Evolutionary conservation across 805 yeast genomes (phyloP).

Genomic region (Zygotorulaspora sp.): DNA sequence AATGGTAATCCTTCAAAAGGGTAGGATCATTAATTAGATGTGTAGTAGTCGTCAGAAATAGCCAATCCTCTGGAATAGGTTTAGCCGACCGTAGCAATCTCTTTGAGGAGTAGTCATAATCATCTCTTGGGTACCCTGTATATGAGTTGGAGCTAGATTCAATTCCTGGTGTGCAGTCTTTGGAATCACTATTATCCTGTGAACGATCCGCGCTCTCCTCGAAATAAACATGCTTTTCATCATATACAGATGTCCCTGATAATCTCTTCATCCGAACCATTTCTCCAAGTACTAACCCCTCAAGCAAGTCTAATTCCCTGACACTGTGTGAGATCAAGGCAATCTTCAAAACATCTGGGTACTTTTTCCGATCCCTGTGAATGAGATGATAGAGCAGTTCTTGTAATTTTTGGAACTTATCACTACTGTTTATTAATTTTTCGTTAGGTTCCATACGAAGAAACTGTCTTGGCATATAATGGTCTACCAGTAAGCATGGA

Average conservation of each 20-base stretch:
- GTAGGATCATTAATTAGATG: constrained; percentile 38
- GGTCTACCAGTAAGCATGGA: constrained; percentile 70
- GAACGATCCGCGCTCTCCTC: constrained; percentile 1
- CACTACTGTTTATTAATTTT: constrained; percentile 48
- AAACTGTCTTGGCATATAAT: constrained; percentile 68
- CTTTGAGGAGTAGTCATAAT: constrained; percentile 26
- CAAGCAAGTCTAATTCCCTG: constrained; percentile 73
- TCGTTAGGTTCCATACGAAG: constrained; percentile 62
- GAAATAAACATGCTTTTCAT: constrained; percentile 27
- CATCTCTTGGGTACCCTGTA: constrained; percentile 26
- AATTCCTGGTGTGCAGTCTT: constrained; percentile 11
- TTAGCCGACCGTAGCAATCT: constrained; percentile 10
- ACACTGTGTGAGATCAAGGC: constrained; percentile 55
- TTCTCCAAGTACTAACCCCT: constrained; percentile 73
- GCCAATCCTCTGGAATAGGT: constrained; percentile 29
- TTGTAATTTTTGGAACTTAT: constrained; percentile 55
- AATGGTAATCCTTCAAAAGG: constrained; percentile 33
- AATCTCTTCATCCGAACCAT: constrained; percentile 58
- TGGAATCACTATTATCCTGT: constrained; percentile 8
- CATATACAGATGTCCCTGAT: constrained; percentile 58
- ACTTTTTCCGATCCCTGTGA: constrained; percentile 12
- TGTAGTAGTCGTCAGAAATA: constrained; percentile 45
- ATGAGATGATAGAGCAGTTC: constrained; percentile 35
- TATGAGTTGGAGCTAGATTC: constrained; percentile 14
- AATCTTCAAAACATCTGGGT: constrained; percentile 20